Base-by-base conservation (phyloP, 2,329 filamentous ascomycete species). In the Onygenales sp. region DNA sequence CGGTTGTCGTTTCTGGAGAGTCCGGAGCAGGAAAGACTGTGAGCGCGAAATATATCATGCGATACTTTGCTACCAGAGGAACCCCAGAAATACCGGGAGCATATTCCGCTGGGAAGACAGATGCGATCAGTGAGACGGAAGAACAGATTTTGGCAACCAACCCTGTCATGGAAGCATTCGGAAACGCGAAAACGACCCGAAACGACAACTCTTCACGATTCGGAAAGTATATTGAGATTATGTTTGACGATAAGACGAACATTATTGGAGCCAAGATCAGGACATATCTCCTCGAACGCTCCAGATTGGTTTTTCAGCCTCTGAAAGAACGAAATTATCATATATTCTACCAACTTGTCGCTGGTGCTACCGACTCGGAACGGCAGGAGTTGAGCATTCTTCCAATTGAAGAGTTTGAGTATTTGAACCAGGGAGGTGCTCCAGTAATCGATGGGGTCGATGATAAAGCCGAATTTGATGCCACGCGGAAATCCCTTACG, bases 31-130 rank as follows among this genome's bases (percentile, higher is more conserved):
- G 93, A 66, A 98, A 98, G 77, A 98, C 93, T 5, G 93, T 98
- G 70, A 97, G 92, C 73, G 93, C 93, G 64, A 98, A 98, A 76
- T 97, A 98, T 74, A 97, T 98, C 69, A 98, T 98, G 93, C 84
- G 93, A 65, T 98, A 98, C 76, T 98, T 98, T 72, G 93, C 93
- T 58, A 98, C 93, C 43, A 85, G 93, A 81, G 93, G 96, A 72
- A 86, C 91, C 7, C 90, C 93, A 53, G 89, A 94, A 64, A 88
- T 91, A 68, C 86, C 89, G 13, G 85, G 86, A 48, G 85, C 83
- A 59, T 84, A 87, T 63, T 79, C 79, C 52, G 93, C 89, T 72
- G 88, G 89, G 57, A 77, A 83, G 63, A 75, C 75, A 41, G 83
- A 85, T 64, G 86, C 88, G 55, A 97, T 97, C 85, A 97, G 91